phyloP scores from a whole-genome alignment of 2,329 filamentous ascomycete genomes.

The Penicillium sp. region DNA sequence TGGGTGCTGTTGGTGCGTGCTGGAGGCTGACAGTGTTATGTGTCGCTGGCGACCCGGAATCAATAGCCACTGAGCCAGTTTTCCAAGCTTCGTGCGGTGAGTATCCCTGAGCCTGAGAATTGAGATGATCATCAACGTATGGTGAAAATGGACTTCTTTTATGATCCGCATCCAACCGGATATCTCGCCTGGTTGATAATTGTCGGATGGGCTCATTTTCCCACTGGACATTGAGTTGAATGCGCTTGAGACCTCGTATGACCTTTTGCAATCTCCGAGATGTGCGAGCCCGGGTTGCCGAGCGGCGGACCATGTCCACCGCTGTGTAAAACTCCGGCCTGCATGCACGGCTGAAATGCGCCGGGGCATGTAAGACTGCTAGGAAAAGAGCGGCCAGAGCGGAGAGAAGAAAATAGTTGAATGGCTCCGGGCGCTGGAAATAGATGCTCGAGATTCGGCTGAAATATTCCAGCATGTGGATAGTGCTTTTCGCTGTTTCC shows the following conservation, averaged over 20 bases:
- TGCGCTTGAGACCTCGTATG: conserved; percentile 58
- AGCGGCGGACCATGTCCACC: conserved; percentile 59
- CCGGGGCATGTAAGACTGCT: conserved; percentile 49
- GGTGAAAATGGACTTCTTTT: background rate
- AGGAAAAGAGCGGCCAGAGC: conserved; percentile 45
- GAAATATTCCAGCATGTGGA: conserved; percentile 42
- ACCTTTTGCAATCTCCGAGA: conserved; percentile 61
- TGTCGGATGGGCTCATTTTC: conserved; percentile 3
- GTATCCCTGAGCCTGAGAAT: background rate
- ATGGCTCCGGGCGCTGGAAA: conserved; percentile 41
- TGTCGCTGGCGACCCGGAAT: conserved; percentile 1
- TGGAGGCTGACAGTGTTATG: conserved; percentile 4
- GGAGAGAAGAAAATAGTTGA: conserved; percentile 47
- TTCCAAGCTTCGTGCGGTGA: background rate
- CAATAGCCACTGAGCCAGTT: background rate
- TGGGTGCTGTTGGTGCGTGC: conserved; percentile 10
- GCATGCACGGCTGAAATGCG: conserved; percentile 42
- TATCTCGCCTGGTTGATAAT: background rate
- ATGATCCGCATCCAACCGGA: background rate
- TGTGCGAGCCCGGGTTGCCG: conserved; percentile 58
- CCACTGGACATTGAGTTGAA: conserved; percentile 52
- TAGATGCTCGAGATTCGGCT: conserved; percentile 41
- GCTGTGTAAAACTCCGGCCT: conserved; percentile 54
- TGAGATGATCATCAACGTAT: background rate
- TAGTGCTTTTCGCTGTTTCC: conserved; percentile 40